A percentile compares a stretch with the other conserved stretches of the same genome.
Evolutionary conservation across 805 yeast species (phyloP).

Genomic region (Candida tammaniensis): DNA sequence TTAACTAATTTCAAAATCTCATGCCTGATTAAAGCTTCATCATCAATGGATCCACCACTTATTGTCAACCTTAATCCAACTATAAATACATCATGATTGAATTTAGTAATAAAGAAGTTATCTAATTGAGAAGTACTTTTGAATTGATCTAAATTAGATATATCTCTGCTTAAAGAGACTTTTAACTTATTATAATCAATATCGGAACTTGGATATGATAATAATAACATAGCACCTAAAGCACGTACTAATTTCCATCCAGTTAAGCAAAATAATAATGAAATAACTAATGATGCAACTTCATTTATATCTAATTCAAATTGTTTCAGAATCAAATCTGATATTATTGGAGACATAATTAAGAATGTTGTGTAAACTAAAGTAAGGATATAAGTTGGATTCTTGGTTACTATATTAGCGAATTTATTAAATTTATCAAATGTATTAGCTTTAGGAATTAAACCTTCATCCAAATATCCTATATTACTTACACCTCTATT

Average conservation of each 20-base stretch:
- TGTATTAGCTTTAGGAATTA: slow-evolving; percentile 4
- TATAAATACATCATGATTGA: slow-evolving; percentile 58
- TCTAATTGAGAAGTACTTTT: slow-evolving; percentile 48
- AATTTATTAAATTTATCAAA: slow-evolving; percentile 11
- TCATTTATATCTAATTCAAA: slow-evolving; percentile 41
- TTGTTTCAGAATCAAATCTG: slow-evolving; percentile 24
- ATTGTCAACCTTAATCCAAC: slow-evolving; percentile 54
- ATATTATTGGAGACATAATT: slow-evolving; percentile 39
- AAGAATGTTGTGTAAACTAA: slow-evolving; percentile 40
- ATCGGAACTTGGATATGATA: slow-evolving; percentile 50
- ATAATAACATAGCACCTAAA: slow-evolving; percentile 50
- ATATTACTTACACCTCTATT: slow-evolving; percentile 14
- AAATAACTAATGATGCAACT: slow-evolving; percentile 43
- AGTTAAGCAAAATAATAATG: slow-evolving; percentile 42
- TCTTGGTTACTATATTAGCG: slow-evolving; percentile 19
- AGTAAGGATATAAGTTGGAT: slow-evolving; percentile 49
- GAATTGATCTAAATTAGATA: slow-evolving; percentile 51
- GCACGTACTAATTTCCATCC: slow-evolving; percentile 53
- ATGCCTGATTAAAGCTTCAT: slow-evolving; percentile 55
- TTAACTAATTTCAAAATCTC: slow-evolving; percentile 45
- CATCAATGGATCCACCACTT: slow-evolving; percentile 72
- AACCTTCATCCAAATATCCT: slow-evolving; percentile 11
- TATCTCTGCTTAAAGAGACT: slow-evolving; percentile 39
- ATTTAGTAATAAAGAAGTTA: slow-evolving; percentile 54
- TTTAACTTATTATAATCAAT: slow-evolving; percentile 36